A percentile compares a stretch with the other conserved stretches of the same genome.
Conservation (phyloP, 1,284 basidiomycete genomes). For the Wallemia ichthyophaga region DNA sequence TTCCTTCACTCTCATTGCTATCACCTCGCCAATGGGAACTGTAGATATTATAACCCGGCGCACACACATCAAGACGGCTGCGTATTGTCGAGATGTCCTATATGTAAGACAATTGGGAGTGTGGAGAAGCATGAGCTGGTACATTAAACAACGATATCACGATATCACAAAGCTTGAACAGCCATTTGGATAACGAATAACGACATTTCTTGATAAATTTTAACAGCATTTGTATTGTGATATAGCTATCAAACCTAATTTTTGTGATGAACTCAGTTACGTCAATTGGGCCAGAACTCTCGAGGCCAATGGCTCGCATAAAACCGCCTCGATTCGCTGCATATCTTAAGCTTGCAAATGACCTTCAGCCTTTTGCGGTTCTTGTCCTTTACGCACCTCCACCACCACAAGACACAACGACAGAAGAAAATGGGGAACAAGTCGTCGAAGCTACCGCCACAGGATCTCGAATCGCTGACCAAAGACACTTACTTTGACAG, state of each 20-base stretch:
- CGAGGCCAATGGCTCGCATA: too few relatives aligned
- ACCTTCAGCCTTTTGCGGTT: too few relatives aligned
- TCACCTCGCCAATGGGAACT: background rate
- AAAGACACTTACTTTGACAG: conserved; percentile 1
- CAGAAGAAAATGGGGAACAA: background rate
- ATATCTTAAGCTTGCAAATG: too few relatives aligned
- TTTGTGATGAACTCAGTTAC: background rate
- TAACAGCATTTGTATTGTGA: background rate
- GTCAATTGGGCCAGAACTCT: background rate
- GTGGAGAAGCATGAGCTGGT: background rate
- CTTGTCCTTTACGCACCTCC: too few relatives aligned
- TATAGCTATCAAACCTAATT: too few relatives aligned
- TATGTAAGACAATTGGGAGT: background rate
- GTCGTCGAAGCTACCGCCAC: background rate
- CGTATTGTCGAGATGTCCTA: background rate
- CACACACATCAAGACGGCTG: background rate
- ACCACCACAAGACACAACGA: background rate
- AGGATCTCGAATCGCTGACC: background rate
- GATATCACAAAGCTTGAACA: background rate
- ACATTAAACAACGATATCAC: background rate
- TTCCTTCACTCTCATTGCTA: background rate
- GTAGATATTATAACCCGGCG: background rate
- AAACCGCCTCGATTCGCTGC: too few relatives aligned
- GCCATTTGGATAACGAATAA: background rate
- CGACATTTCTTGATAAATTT: background rate